Conservation (phyloP, 2,329 filamentous ascomycete species). For the Drechslerella dactyloides region DNA sequence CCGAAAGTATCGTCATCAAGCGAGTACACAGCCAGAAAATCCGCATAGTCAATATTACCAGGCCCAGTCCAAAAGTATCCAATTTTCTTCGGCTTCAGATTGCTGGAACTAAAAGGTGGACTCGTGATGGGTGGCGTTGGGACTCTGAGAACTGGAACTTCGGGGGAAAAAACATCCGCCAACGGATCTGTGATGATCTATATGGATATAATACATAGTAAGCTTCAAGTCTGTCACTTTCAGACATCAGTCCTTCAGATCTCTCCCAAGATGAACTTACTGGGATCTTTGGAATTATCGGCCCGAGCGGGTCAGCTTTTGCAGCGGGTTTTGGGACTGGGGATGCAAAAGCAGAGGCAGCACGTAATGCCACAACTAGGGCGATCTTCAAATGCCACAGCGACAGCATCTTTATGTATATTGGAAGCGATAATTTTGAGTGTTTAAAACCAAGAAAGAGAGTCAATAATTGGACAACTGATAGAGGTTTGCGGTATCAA, state of each 20-base stretch:
- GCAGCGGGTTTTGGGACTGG: slow-evolving; percentile 32
- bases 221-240: no score
- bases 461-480: no score
- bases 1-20: slow-evolving; percentile 64
- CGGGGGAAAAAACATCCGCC: slow-evolving; percentile 62
- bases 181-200: slow-evolving; percentile 66
- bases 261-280: slow-evolving; percentile 13
- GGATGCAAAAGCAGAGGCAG: slow-evolving; percentile 10
- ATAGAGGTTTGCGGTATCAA: no score
- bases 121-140: slow-evolving; percentile 67
- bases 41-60: slow-evolving; percentile 67
- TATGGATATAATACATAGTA: background rate
- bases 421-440: no score
- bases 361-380: slow-evolving; percentile 31
- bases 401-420: slow-evolving; percentile 21
- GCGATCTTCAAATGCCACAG: slow-evolving; percentile 31
- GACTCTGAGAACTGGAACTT: slow-evolving; percentile 66
- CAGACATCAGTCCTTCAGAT: no score
- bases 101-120: slow-evolving; percentile 63
- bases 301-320: slow-evolving; percentile 54
- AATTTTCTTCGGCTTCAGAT: slow-evolving; percentile 70
- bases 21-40: slow-evolving; percentile 67
- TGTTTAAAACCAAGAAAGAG: no score
- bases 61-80: slow-evolving; percentile 70
- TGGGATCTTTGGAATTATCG: slow-evolving; percentile 67